Conservation (phyloP, 768 basidiomycete genomes). For the Agaricus sinodeliciosus region DNA sequence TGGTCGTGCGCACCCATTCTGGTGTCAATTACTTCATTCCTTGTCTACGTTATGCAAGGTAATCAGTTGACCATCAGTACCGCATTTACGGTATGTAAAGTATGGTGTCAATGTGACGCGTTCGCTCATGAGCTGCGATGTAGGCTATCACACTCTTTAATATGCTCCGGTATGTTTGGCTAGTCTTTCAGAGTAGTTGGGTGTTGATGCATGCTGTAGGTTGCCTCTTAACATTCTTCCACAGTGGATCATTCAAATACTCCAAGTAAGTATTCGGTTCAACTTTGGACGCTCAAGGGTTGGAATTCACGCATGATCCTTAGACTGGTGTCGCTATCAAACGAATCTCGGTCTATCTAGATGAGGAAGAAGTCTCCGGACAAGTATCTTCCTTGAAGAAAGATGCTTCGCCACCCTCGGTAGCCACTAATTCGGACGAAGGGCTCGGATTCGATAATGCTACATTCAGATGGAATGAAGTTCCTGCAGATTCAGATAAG, state of each 20-base stretch:
- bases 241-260: slow-evolving; percentile 68
- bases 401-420: slow-evolving; percentile 18
- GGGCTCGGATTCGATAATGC: slow-evolving; percentile 55
- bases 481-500: slow-evolving; percentile 23
- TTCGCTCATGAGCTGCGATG: background rate
- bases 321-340: slow-evolving; percentile 59
- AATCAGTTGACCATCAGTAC: slow-evolving; percentile 69
- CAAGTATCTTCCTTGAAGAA: slow-evolving; percentile 63
- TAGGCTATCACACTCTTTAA: slow-evolving; percentile 76
- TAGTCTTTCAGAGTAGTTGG: background rate
- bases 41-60: slow-evolving; percentile 62
- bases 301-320: background rate
- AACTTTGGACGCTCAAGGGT: too few relatives aligned
- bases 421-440: slow-evolving; percentile 19
- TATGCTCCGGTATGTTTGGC: slow-evolving; percentile 61
- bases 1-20: slow-evolving; percentile 76
- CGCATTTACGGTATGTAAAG: slow-evolving; percentile 69
- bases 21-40: slow-evolving; percentile 77
- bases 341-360: slow-evolving; percentile 60
- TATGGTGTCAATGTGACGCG: background rate
- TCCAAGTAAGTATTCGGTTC: slow-evolving; percentile 37
- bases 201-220: slow-evolving; percentile 22
- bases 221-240: slow-evolving; percentile 77
- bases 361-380: slow-evolving; percentile 63
- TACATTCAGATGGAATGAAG: slow-evolving; percentile 57